Conservation (phyloP, 495 filamentous ascomycete species). For the Aspergillus carlsbadensis region DNA sequence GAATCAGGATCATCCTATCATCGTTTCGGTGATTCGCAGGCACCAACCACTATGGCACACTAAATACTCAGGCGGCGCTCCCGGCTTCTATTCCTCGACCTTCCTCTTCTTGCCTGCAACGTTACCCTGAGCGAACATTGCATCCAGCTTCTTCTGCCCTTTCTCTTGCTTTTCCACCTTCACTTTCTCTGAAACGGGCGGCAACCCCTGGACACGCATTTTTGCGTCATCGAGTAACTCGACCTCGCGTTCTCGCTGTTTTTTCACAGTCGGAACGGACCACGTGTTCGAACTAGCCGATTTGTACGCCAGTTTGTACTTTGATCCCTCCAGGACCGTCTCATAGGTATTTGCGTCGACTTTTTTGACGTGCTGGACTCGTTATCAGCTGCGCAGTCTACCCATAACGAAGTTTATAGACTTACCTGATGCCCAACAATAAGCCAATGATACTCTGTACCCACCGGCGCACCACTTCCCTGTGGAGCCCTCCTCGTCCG, state of each 20-base stretch:
- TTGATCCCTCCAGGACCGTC: constrained; percentile 34
- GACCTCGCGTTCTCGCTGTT: constrained; percentile 34
- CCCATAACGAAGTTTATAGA: neutral
- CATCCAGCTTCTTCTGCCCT: constrained; percentile 33
- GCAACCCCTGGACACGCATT: constrained; percentile 28
- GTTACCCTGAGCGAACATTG: constrained; percentile 24
- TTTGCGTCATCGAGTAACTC: constrained; percentile 34
- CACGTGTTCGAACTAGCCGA: constrained; percentile 27
- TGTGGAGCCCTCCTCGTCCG: constrained; percentile 27
- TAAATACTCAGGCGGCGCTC: neutral
- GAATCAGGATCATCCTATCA: neutral
- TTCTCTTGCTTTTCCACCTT: constrained; percentile 29
- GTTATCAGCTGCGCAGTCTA: neutral
- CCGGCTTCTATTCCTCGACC: neutral
- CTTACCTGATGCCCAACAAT: constrained; percentile 38
- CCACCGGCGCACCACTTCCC: constrained; percentile 35
- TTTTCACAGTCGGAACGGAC: constrained; percentile 35
- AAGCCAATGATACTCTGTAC: constrained; percentile 38
- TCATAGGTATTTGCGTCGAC: constrained; percentile 39
- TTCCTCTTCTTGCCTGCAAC: constrained; percentile 17
- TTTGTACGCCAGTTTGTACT: constrained; percentile 39
- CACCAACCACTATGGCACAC: neutral
- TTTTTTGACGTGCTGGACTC: constrained; percentile 32
- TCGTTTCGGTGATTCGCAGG: neutral
- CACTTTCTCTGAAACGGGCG: constrained; percentile 35